Conservation (phyloP, 176 grass and related monocot species). For the Carex myosuroides region DNA sequence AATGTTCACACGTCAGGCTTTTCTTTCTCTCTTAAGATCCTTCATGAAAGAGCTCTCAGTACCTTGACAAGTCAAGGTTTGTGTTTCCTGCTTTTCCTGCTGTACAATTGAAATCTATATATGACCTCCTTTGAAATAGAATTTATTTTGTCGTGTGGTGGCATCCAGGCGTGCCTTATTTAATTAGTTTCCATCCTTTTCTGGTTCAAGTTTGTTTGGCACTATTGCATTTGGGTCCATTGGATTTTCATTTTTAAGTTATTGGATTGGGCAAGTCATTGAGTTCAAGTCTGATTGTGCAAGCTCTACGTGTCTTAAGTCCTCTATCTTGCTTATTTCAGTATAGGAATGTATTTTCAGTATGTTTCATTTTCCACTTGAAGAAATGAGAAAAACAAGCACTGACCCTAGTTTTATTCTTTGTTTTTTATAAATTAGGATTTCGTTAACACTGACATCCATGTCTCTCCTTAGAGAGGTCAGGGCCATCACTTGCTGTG, state of each 20-base stretch:
- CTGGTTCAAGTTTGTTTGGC: neutral
- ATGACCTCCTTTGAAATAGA: neutral
- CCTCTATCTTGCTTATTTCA: neutral
- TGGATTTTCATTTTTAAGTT: neutral
- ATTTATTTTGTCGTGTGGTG: neutral
- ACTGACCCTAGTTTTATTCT: neutral
- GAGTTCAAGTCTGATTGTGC: neutral
- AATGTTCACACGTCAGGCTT: conserved; percentile 82
- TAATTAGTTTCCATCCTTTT: neutral
- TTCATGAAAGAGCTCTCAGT: conserved; percentile 66
- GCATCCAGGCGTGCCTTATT: neutral
- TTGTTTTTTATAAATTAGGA: neutral
- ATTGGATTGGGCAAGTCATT: neutral
- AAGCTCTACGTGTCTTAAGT: neutral
- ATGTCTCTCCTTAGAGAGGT: neutral
- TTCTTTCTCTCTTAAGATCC: conserved; percentile 84
- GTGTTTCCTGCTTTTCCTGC: conserved; percentile 24
- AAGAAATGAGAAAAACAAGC: neutral
- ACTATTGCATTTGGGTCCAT: neutral
- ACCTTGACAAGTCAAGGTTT: conserved; percentile 59
- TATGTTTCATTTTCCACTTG: neutral
- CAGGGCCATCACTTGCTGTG: neutral
- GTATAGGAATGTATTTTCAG: neutral
- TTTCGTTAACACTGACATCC: neutral
- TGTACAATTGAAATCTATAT: neutral